These are phyloP conservation scores for Gymnopilus dilepis DNA, from an alignment of 768 basidiomycete genomes.

Conservation along the genomic window DNA sequence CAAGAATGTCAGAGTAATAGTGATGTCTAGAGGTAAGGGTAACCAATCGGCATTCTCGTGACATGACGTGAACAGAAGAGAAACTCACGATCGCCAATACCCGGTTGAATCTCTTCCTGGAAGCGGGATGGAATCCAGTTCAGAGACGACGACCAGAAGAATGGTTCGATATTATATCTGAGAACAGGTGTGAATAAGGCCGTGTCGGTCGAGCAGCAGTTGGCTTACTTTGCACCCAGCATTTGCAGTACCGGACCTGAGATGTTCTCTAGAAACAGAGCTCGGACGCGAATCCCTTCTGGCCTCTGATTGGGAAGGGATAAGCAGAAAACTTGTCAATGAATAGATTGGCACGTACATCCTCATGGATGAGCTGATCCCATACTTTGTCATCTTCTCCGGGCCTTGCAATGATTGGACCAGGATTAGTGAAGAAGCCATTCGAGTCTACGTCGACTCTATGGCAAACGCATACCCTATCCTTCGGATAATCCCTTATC, in stretches of 20 bases:
- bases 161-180: slow-evolving; percentile 66
- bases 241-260: slow-evolving; percentile 61
- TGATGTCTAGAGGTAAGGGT: slow-evolving; percentile 51
- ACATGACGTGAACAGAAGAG: neutral
- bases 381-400: slow-evolving; percentile 40
- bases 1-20: slow-evolving; percentile 62
- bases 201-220: neutral
- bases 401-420: slow-evolving; percentile 23
- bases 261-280: slow-evolving; percentile 58
- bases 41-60: neutral
- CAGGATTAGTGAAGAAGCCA: slow-evolving; percentile 44
- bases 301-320: slow-evolving; percentile 33
- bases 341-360: slow-evolving; percentile 34
- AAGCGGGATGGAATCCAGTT: slow-evolving; percentile 76
- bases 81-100: slow-evolving; percentile 57
- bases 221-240: slow-evolving; percentile 58
- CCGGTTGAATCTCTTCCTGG: slow-evolving; percentile 50
- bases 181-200: slow-evolving; percentile 53
- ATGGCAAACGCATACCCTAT: slow-evolving; percentile 37
- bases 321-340: too few species aligned
- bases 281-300: slow-evolving; percentile 48
- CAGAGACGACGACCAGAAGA: slow-evolving; percentile 68
- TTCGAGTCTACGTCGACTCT: slow-evolving; percentile 45
- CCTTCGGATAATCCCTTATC: slow-evolving; percentile 37
- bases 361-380: slow-evolving; percentile 36